These are phyloP conservation scores for Venturia aucupariae DNA, from an alignment of 2,329 filamentous ascomycete genomes.

Conservation along the genomic window DNA sequence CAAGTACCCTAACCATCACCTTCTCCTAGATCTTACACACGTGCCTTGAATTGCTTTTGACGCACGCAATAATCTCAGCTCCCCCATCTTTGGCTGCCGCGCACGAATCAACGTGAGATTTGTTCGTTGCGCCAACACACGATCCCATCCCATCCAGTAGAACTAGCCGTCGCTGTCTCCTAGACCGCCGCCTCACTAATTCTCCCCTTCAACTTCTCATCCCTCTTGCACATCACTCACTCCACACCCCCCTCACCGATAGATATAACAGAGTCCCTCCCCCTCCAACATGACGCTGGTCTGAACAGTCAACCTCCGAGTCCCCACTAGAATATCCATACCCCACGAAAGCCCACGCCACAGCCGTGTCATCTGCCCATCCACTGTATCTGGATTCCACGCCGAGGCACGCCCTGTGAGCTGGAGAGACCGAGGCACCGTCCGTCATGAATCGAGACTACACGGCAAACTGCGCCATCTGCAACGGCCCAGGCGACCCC, in stretches of 20 bases:
- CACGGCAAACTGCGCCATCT: slow-evolving; percentile 15
- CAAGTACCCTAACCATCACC: no score
- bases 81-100: background rate
- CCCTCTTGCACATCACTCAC: slow-evolving; percentile 5
- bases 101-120: slow-evolving; percentile 6
- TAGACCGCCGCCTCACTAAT: slow-evolving; percentile 9
- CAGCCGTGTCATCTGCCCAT: background rate
- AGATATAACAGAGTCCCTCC: background rate
- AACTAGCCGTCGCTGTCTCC: no score
- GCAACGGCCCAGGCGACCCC: slow-evolving; percentile 14
- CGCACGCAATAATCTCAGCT: background rate
- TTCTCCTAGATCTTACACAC: no score
- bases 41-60: slow-evolving; percentile 4
- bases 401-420: background rate
- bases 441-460: slow-evolving; percentile 12
- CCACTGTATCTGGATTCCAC: background rate
- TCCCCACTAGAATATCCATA: background rate
- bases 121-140: background rate
- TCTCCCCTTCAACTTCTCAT: background rate
- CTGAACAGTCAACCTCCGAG: background rate
- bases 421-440: background rate
- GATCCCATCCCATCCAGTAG: background rate
- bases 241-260: background rate
- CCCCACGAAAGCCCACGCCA: background rate
- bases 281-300: background rate